Evolutionary conservation across 331 rosid species (phyloP), one percentile per base, ranked within the genome.

Genomic region (Telfairia occidentalis): DNA sequence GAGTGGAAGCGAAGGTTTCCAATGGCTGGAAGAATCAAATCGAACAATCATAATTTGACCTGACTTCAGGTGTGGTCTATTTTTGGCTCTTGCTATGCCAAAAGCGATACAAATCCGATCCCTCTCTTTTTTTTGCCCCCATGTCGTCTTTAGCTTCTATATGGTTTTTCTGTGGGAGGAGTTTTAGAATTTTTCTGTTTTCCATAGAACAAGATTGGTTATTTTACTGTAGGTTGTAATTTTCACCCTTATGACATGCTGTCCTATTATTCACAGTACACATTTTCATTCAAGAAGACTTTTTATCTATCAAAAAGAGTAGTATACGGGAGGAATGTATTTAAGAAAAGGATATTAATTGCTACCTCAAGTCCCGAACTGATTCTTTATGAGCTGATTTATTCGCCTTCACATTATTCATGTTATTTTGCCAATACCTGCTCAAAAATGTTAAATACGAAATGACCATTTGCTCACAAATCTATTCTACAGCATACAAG

Each of bases 371-470:
- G 88, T 92, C 99, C 52, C 96, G 92, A 76, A 95, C 97, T 60
- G 99, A 95, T 88, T 95, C 99, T 84, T 92, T 95, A 83, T 92
- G 99, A 78, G 99, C 99, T 81, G 96, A 81, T 89, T 90, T 95
- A 85, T 91, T 92, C 57, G 96, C 99, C 83, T 95, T 95, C 66
- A 95, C 99, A 74, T 95, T 95, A 81, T 95, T 95, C 99, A 95
- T 95, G 87, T 95, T 95, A 86, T 90, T 92, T 87, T 95, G 99
- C 99, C 99, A 95, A 80, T 95, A 95, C 87, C 99, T 94, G 38
- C 74, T 61, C 79, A 58, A 58, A 73, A 45, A 57, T 45, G 79
- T 28, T 82, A 82, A 70, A 52, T 19, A 5, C 45, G 52, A 45
- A 59, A 4, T 59, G 73, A 26, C 57, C 40, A 74, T 60, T 60